Percentiles rank a stretch among this genome's conserved stretches.
Evolutionary conservation across 2,329 filamentous ascomycete genomes (phyloP).

Genomic region (Huntiella savannae): DNA sequence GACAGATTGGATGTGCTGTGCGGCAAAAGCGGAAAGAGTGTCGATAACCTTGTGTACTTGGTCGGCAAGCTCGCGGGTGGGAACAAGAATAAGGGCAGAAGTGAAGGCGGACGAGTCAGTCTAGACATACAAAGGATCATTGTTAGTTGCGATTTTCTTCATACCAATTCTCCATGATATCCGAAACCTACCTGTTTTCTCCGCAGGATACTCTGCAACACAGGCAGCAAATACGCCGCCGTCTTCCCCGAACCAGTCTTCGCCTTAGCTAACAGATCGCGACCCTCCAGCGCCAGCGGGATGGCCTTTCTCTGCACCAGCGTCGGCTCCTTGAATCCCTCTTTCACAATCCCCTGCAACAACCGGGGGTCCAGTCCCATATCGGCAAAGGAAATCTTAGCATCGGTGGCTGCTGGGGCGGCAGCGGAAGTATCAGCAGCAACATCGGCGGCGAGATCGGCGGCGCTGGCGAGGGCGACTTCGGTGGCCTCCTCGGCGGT

Average conservation of each 20-base stretch:
- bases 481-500: background rate
- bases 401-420: background rate
- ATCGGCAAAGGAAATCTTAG: slow-evolving; percentile 41
- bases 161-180: too few relatives aligned
- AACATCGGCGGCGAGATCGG: background rate
- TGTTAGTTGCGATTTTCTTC: slow-evolving; percentile 6
- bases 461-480: background rate
- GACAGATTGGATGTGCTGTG: slow-evolving; percentile 61
- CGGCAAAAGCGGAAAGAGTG: slow-evolving; percentile 62
- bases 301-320: slow-evolving; percentile 74
- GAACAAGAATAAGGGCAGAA: slow-evolving; percentile 74
- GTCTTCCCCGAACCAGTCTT: slow-evolving; percentile 96
- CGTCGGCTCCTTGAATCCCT: slow-evolving; percentile 75
- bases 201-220: slow-evolving; percentile 69
- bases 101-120: slow-evolving; percentile 34
- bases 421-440: background rate
- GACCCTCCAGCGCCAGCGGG: slow-evolving; percentile 67
- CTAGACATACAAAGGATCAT: slow-evolving; percentile 11
- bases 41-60: slow-evolving; percentile 70
- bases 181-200: slow-evolving; percentile 41
- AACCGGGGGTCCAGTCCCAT: slow-evolving; percentile 71
- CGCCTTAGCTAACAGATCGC: slow-evolving; percentile 78
- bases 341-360: slow-evolving; percentile 66
- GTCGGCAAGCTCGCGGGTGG: slow-evolving; percentile 82
- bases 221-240: slow-evolving; percentile 78